These are phyloP conservation scores for Singerocomus rubriflavus DNA, from an alignment of 1,284 basidiomycete species.

Conservation along the genomic window DNA sequence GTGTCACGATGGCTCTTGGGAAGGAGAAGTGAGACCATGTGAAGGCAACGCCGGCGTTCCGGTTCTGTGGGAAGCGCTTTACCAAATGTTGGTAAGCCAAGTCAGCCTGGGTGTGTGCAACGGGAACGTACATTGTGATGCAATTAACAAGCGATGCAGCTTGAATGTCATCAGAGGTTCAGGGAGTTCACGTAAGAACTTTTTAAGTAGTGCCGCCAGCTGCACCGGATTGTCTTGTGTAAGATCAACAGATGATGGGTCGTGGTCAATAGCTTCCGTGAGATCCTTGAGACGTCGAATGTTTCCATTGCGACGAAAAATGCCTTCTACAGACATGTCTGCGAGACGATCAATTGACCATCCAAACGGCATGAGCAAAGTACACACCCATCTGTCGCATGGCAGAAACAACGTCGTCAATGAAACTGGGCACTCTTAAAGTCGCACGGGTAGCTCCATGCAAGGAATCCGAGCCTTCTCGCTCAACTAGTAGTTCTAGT, in stretches of 20 bases:
- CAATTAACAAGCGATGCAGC: slow-evolving; percentile 86
- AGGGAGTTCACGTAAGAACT: slow-evolving; percentile 94
- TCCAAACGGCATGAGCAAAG: slow-evolving; percentile 1
- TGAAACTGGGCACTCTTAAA: slow-evolving; percentile 91
- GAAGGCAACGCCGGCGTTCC: slow-evolving; percentile 82
- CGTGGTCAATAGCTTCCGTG: slow-evolving; percentile 90
- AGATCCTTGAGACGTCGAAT: slow-evolving; percentile 91
- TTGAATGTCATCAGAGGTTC: slow-evolving; percentile 96
- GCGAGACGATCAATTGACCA: slow-evolving; percentile 7
- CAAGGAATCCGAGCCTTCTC: slow-evolving; percentile 91
- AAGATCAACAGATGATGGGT: slow-evolving; percentile 86
- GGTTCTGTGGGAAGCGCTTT: slow-evolving; percentile 72
- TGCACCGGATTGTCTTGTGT: slow-evolving; percentile 97
- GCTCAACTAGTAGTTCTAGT: slow-evolving; percentile 91
- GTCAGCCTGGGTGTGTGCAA: not conserved
- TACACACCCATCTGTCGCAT: slow-evolving; percentile 98
- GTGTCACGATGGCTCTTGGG: slow-evolving; percentile 96
- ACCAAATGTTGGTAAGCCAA: slow-evolving; percentile 12
- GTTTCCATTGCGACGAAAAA: slow-evolving; percentile 98
- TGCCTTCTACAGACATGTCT: slow-evolving; percentile 99
- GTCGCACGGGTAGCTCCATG: slow-evolving; percentile 86
- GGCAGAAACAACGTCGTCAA: slow-evolving; percentile 96
- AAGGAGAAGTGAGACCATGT: slow-evolving; percentile 83
- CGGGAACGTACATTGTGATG: slow-evolving; percentile 73
- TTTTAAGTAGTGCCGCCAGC: slow-evolving; percentile 94